These are phyloP conservation scores for Thraustochytrium striatum DNA, from an alignment of 352 stramenopile species.

Conservation along the genomic window DNA sequence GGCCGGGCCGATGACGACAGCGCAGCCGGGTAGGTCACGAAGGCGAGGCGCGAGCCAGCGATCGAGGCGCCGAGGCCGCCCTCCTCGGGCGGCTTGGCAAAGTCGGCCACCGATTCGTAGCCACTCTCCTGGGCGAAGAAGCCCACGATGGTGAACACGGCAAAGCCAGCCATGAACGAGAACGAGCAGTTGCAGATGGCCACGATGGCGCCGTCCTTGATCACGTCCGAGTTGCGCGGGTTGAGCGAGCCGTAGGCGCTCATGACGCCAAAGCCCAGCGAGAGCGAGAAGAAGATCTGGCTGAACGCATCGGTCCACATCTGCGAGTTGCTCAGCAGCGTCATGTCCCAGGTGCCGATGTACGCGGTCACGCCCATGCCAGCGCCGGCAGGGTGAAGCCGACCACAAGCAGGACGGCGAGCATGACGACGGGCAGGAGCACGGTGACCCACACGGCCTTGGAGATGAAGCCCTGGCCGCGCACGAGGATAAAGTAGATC, in stretches of 20 bases:
- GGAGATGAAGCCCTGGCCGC: conserved; percentile 15
- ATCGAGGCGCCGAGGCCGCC: neutral
- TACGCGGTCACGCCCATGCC: conserved; percentile 53
- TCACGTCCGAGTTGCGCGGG: conserved; percentile 25
- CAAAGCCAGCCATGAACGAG: conserved; percentile 62
- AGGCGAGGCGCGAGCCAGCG: conserved; percentile 57
- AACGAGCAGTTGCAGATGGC: conserved; percentile 58
- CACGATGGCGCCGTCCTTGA: conserved; percentile 57
- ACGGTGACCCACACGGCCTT: conserved; percentile 52
- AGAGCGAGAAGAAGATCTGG: conserved; percentile 62
- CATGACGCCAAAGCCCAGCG: conserved; percentile 51
- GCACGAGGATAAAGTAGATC: conserved; percentile 37
- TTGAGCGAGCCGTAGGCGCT: conserved; percentile 53
- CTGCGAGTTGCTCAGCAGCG: neutral
- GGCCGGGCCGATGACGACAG: conserved; percentile 53
- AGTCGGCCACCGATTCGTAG: too few relatives aligned
- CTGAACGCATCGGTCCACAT: conserved; percentile 51
- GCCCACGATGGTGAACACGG: conserved; percentile 60
- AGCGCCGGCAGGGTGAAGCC: conserved; percentile 38
- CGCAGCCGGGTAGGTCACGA: conserved; percentile 61
- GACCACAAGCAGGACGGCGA: conserved; percentile 48
- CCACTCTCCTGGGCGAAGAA: conserved; percentile 25
- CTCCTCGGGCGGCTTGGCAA: neutral
- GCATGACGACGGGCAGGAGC: conserved; percentile 48
- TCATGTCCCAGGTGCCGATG: conserved; percentile 57